Evolutionary conservation across 2,329 filamentous ascomycete genomes (phyloP), one percentile per base, ranked within the genome.

Genomic region (Cercospora sojina): DNA sequence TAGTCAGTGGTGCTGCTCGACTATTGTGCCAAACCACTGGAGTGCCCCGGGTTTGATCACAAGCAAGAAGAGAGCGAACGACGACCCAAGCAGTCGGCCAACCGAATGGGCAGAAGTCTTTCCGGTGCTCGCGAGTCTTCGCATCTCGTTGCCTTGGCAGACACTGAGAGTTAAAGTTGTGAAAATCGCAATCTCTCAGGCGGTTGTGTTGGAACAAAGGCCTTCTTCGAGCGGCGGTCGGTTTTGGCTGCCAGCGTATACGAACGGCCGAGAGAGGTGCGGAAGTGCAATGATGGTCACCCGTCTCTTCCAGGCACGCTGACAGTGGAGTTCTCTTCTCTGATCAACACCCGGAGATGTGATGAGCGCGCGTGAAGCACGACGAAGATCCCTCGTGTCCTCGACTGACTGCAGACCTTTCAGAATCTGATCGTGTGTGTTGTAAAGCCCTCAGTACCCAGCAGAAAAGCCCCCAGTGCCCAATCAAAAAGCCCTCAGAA

Each of bases 201-300:
- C 51, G 25, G 16, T 56, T 29, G 29, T 56, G 51, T 56, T 56
- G 51, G 31, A 7, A 23, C 47, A 20, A 56, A 56, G n/a, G 51
- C 51, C 51, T 56, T 56, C 51, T n/a, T 56, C n/a, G 51, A 32
- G 25, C 51, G 29, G 51, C 25, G 51, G 25, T 29, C 51, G 16
- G 51, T 56, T 5, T 29, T 18, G 27, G 51, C 25, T 56, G 51
- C 27, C 13, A 29, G 27, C 29, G 51, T 31, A 56, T 31, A 32
- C 51, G 51, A 49, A 56, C 51, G 51, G 27, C 51, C 51, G 51
- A 56, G 51, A 56, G 51, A 56, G 51, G 51, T 56, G 51, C 51
- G 51, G 51, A 41, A 56, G 51, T 56, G 51, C 51, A 31, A 56
- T 56, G 27, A 56, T 56, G 25, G 25, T 56, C 51, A 56, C 29